Evolutionary conservation across 2,329 filamentous ascomycete species (phyloP).

Genomic region (Ophiobolus disseminans): DNA sequence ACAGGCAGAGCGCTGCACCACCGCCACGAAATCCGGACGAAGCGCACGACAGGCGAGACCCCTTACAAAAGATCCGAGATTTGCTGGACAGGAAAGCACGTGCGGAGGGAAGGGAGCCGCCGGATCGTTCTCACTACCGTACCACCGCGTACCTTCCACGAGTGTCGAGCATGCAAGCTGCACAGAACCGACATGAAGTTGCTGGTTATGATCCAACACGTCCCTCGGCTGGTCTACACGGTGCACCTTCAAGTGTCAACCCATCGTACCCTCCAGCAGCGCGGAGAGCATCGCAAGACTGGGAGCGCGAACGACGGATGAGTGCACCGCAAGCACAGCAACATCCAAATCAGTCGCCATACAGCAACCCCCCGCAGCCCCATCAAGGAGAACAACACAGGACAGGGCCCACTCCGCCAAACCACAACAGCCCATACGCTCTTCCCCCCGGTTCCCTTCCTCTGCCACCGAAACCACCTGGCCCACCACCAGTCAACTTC

Average conservation of each 20-base stretch:
- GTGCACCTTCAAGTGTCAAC: slow-evolving; percentile 25
- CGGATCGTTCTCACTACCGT: slow-evolving; percentile 24
- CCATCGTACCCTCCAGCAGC: slow-evolving; percentile 21
- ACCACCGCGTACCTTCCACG: slow-evolving; percentile 3
- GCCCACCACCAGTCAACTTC: slow-evolving; percentile 39
- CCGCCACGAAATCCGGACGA: slow-evolving; percentile 29
- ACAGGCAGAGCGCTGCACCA: slow-evolving; percentile 19
- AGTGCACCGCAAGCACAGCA: slow-evolving; percentile 38
- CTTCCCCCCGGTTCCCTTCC: slow-evolving; percentile 27
- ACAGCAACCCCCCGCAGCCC: slow-evolving; percentile 32
- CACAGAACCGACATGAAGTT: slow-evolving; percentile 28
- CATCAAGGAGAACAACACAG: slow-evolving; percentile 32
- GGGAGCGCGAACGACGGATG: slow-evolving; percentile 36
- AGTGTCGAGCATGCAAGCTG: slow-evolving; percentile 3
- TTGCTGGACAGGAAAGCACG: slow-evolving; percentile 36
- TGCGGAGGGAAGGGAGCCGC: slow-evolving; percentile 25
- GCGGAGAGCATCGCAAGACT: slow-evolving; percentile 37
- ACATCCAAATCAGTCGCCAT: slow-evolving; percentile 29
- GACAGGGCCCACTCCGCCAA: slow-evolving; percentile 22
- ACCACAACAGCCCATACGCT: slow-evolving; percentile 44
- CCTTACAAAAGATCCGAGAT: slow-evolving; percentile 34
- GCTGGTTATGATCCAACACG: slow-evolving; percentile 33
- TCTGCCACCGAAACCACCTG: slow-evolving; percentile 41
- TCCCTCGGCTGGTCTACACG: slow-evolving; percentile 31
- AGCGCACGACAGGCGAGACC: slow-evolving; percentile 31